phyloP scores from a whole-genome alignment of 1,284 basidiomycete species.

The Lentinula novae-zelandiae region DNA sequence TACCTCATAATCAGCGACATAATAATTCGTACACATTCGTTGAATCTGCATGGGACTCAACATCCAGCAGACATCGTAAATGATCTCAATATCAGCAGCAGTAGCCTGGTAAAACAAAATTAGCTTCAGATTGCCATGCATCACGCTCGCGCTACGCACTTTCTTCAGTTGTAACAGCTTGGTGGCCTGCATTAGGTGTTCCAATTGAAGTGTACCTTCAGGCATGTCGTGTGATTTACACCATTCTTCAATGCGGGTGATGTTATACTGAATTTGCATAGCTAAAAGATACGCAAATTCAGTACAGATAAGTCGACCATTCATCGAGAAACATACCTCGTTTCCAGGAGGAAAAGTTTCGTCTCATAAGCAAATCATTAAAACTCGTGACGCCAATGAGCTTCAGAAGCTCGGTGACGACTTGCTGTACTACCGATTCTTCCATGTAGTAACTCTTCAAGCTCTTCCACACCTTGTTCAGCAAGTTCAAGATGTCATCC shows the following conservation, averaged over 20 bases:
- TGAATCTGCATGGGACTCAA: conserved; percentile 99
- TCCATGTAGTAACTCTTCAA: conserved; percentile 99
- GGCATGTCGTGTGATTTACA: conserved; percentile 99
- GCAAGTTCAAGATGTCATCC: conserved; percentile 96
- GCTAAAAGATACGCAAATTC: conserved; percentile 42
- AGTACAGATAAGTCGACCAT: neutral
- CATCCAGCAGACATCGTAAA: conserved; percentile 99
- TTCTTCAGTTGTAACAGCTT: conserved; percentile 99
- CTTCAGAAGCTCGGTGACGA: conserved; percentile 94
- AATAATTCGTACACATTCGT: conserved; percentile 97
- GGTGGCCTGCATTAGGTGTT: conserved; percentile 99
- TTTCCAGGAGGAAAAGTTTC: conserved; percentile 99
- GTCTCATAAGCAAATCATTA: conserved; percentile 97
- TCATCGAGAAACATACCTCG: conserved; percentile 59
- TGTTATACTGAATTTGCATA: conserved; percentile 99
- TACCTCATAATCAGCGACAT: conserved; percentile 97
- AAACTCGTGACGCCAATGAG: conserved; percentile 97
- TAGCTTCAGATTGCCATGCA: neutral
- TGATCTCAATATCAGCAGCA: conserved; percentile 93
- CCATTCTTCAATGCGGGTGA: conserved; percentile 97
- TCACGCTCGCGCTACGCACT: conserved; percentile 39
- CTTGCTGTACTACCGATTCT: conserved; percentile 96
- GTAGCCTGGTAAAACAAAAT: conserved; percentile 58
- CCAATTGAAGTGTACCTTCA: conserved; percentile 94
- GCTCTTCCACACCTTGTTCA: conserved; percentile 99